Evolutionary conservation across 352 stramenopile genomes (phyloP).

Genomic region (Pythium sp.): DNA sequence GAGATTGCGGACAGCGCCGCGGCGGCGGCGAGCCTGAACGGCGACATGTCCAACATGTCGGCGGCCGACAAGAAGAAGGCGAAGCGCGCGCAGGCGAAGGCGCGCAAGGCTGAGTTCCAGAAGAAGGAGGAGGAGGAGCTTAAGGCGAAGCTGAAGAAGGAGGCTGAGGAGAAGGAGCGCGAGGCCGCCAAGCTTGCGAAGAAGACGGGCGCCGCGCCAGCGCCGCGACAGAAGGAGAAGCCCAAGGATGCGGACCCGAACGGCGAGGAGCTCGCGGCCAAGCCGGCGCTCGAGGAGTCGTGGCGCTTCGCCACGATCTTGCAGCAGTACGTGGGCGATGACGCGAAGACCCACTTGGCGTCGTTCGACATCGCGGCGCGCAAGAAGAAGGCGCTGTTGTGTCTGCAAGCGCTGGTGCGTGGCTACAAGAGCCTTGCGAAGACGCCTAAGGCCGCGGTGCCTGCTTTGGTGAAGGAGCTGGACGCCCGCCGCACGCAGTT

Average conservation of each 20-base stretch:
- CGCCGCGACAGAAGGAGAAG: constrained; percentile 40
- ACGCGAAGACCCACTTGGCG: constrained; percentile 66
- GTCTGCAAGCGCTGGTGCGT: constrained; percentile 73
- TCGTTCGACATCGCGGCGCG: constrained; percentile 75
- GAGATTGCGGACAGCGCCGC: constrained; percentile 72
- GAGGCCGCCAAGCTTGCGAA: constrained; percentile 68
- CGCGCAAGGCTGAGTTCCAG: constrained; percentile 89
- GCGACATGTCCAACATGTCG: constrained; percentile 84
- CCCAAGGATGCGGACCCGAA: constrained; percentile 69
- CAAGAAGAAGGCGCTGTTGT: constrained; percentile 74
- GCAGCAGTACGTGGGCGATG: constrained; percentile 53
- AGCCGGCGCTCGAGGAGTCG: constrained; percentile 67
- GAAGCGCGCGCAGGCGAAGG: constrained; percentile 86
- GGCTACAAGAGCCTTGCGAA: constrained; percentile 36
- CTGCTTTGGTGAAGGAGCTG: constrained; percentile 34
- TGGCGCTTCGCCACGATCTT: constrained; percentile 78
- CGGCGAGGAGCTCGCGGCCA: constrained; percentile 66
- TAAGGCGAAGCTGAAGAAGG: constrained; percentile 74
- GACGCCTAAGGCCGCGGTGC: constrained; percentile 10
- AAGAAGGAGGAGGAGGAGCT: constrained; percentile 74
- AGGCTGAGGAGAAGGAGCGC: constrained; percentile 68
- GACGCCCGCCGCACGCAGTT: constrained; percentile 38
- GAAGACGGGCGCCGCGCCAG: constrained; percentile 37
- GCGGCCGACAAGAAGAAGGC: constrained; percentile 93
- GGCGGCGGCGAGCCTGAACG: constrained; percentile 32